Evolutionary conservation across 441 rosid genomes (phyloP).

Genomic region (Metrosideros polymorpha): DNA sequence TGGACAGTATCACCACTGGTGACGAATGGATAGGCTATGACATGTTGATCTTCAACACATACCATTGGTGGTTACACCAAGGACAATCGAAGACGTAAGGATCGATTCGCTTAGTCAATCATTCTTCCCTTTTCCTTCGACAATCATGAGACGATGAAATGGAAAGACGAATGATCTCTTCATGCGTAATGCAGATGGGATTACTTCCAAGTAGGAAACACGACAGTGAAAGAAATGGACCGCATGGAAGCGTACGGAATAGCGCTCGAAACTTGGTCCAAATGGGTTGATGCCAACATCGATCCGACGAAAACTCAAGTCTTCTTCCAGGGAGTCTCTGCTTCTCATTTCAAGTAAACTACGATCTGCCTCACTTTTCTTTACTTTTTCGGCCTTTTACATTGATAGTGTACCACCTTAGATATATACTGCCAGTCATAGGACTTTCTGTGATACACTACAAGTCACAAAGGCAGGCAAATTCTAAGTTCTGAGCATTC

Average conservation of each 20-base stretch:
- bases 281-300: conserved; percentile 39
- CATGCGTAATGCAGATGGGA: conserved; percentile 33
- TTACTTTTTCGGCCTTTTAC: not conserved
- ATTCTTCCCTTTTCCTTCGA: not conserved
- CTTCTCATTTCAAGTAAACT: conserved; percentile 25
- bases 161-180: not conserved
- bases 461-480: too few relatives aligned
- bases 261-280: conserved; percentile 46
- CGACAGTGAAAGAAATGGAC: conserved; percentile 28
- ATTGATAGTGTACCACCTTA: not conserved
- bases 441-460: not conserved
- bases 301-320: conserved; percentile 31
- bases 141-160: not conserved
- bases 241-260: conserved; percentile 38
- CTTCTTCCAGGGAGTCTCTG: conserved; percentile 45
- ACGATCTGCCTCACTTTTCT: not conserved
- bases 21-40: conserved; percentile 28
- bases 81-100: conserved; percentile 24
- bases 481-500: not conserved
- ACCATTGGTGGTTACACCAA: conserved; percentile 41
- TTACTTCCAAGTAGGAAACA: conserved; percentile 26
- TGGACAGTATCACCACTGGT: conserved; percentile 35
- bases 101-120: not conserved
- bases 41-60: conserved; percentile 43
- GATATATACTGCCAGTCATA: not conserved